These are phyloP conservation scores for Albizia julibrissin DNA, from an alignment of 306 rosid genomes.

Conservation along the genomic window DNA sequence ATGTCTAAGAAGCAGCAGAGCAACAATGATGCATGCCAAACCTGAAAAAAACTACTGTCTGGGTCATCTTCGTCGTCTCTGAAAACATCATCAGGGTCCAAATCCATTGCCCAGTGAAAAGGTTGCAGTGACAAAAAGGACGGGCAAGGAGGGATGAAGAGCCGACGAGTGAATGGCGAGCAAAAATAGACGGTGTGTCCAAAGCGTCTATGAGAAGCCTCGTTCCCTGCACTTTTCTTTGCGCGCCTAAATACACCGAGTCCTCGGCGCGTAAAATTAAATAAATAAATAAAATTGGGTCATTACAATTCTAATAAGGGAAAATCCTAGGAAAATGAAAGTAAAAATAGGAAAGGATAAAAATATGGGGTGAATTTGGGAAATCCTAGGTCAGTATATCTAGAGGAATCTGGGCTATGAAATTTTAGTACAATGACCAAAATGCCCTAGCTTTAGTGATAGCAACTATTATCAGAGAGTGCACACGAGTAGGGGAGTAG, in stretches of 20 bases:
- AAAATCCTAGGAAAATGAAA: too few relatives aligned
- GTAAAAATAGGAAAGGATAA: too few relatives aligned
- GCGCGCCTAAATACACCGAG: background rate
- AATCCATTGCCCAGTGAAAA: constrained; percentile 47
- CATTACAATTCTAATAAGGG: too few relatives aligned
- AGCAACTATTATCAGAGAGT: too few relatives aligned
- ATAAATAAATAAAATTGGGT: too few relatives aligned
- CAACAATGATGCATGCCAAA: background rate
- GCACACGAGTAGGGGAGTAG: too few relatives aligned
- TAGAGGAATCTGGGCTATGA: too few relatives aligned
- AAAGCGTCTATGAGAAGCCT: background rate
- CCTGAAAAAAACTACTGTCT: constrained; percentile 51
- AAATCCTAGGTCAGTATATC: too few relatives aligned
- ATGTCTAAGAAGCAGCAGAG: background rate
- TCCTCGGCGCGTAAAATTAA: background rate
- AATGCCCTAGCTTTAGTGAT: too few relatives aligned
- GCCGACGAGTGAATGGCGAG: background rate
- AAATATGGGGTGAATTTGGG: too few relatives aligned
- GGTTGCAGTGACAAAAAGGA: background rate
- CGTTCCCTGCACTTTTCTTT: background rate
- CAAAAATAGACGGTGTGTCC: background rate
- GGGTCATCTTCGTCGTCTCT: constrained; percentile 80
- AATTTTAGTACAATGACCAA: too few relatives aligned
- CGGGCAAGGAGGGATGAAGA: background rate
- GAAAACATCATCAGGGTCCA: constrained; percentile 82